phyloP scores from a whole-genome alignment of 2,329 filamentous ascomycete genomes.

The Alternaria sp. region DNA sequence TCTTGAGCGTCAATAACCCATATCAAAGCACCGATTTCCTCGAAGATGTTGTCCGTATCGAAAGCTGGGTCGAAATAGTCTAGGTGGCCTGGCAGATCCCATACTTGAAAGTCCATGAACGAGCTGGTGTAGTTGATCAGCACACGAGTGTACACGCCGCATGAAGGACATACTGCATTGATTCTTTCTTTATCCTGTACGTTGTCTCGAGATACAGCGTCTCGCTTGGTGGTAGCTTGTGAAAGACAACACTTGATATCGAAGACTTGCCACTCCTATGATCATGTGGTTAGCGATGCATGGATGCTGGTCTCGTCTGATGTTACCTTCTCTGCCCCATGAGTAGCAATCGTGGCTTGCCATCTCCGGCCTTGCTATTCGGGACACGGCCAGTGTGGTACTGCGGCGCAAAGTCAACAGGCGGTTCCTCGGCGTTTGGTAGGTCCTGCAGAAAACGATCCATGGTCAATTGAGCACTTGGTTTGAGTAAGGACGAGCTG shows the following conservation, averaged over 20 bases:
- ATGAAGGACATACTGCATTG: conserved; percentile 77
- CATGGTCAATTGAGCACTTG: conserved; percentile 53
- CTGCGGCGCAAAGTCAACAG: conserved; percentile 48
- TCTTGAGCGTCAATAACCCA: conserved; percentile 99
- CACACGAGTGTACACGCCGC: not conserved
- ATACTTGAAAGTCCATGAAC: conserved; percentile 99
- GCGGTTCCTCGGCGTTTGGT: conserved; percentile 51
- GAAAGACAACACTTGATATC: conserved; percentile 98
- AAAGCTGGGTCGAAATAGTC: conserved; percentile 90
- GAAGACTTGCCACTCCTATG: conserved; percentile 95
- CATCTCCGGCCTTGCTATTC: conserved; percentile 62
- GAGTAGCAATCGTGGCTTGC: conserved; percentile 84
- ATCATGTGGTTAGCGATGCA: conserved; percentile 24
- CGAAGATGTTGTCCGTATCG: conserved; percentile 92
- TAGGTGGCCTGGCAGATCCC: conserved; percentile 95
- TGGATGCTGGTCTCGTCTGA: not conserved
- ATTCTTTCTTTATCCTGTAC: conserved; percentile 90
- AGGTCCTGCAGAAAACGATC: conserved; percentile 55
- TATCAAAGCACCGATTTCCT: conserved; percentile 90
- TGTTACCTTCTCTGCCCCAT: conserved; percentile 94
- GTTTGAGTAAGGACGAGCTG: conserved; percentile 45
- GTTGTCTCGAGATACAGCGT: conserved; percentile 96
- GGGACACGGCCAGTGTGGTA: conserved; percentile 55
- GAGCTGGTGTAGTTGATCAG: conserved; percentile 65
- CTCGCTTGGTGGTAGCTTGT: conserved; percentile 95